Evolutionary conservation across 2,329 filamentous ascomycete genomes (phyloP).

Genomic region (Drechslerella coelobrocha): DNA sequence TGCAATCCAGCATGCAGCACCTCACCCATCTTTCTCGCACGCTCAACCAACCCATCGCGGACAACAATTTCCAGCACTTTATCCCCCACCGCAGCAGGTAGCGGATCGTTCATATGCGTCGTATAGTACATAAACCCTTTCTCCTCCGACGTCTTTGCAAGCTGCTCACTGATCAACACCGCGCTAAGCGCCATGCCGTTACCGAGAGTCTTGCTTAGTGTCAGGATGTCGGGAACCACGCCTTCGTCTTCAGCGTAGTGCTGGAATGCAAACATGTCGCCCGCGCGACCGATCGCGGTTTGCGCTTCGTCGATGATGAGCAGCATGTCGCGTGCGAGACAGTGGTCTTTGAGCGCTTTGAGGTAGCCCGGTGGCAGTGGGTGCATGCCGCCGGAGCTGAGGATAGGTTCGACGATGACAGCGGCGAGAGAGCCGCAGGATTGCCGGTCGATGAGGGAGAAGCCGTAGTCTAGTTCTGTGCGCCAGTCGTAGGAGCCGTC

Average conservation of each 20-base stretch:
- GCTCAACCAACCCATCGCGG: conserved; percentile 64
- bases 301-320: conserved; percentile 69
- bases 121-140: conserved; percentile 67
- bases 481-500: conserved; percentile 72
- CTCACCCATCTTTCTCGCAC: conserved; percentile 60
- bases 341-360: conserved; percentile 64
- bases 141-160: conserved; percentile 61
- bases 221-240: conserved; percentile 67
- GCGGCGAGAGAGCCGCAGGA: conserved; percentile 69
- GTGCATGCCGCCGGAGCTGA: conserved; percentile 68
- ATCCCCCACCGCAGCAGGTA: conserved; percentile 67
- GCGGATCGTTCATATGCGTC: conserved; percentile 69
- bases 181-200: conserved; percentile 68
- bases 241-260: conserved; percentile 59
- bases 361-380: conserved; percentile 68
- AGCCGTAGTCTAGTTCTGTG: conserved; percentile 69
- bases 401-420: conserved; percentile 69
- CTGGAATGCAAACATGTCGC: conserved; percentile 67
- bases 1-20: conserved; percentile 63
- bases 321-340: conserved; percentile 65
- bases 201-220: conserved; percentile 68
- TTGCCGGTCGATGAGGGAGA: conserved; percentile 67
- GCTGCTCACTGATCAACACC: conserved; percentile 65
- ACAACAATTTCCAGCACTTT: conserved; percentile 70
- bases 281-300: conserved; percentile 66